phyloP scores from a whole-genome alignment of 169 alveolate genomes.

The Plasmodium gaboni region DNA sequence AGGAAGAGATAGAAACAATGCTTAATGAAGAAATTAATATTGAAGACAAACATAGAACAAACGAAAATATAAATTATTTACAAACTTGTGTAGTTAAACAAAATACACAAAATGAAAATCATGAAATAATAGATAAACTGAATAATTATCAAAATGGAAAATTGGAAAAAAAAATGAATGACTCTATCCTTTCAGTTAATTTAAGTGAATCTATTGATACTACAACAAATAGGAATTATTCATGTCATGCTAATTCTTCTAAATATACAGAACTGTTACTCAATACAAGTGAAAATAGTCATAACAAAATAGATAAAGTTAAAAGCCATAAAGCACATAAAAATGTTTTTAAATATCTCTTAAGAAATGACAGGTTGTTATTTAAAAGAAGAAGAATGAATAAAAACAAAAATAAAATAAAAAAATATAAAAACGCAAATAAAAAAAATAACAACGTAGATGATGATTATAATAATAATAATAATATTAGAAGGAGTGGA shows the following conservation, averaged over 20 bases:
- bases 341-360: slow-evolving; percentile 20
- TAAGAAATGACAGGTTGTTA: slow-evolving; percentile 17
- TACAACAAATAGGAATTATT: slow-evolving; percentile 6
- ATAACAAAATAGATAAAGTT: background rate
- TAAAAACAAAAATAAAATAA: background rate
- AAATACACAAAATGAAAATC: background rate
- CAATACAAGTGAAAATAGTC: background rate
- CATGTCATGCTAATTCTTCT: slow-evolving; percentile 4
- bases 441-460: too few species aligned
- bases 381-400: slow-evolving; percentile 17
- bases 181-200: background rate
- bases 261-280: slow-evolving; percentile 26
- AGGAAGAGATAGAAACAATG: background rate
- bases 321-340: slow-evolving; percentile 9
- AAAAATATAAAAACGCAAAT: too few species aligned
- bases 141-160: background rate
- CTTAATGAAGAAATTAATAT: background rate
- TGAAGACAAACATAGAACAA: background rate
- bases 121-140: background rate
- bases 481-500: background rate
- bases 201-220: slow-evolving; percentile 8
- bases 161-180: slow-evolving; percentile 6
- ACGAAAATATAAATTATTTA: background rate
- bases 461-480: too few species aligned
- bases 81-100: background rate